A percentile compares a stretch with the other conserved stretches of the same genome.
Evolutionary conservation across 768 basidiomycete species (phyloP).

Genomic region (Albatrellus ellisii): DNA sequence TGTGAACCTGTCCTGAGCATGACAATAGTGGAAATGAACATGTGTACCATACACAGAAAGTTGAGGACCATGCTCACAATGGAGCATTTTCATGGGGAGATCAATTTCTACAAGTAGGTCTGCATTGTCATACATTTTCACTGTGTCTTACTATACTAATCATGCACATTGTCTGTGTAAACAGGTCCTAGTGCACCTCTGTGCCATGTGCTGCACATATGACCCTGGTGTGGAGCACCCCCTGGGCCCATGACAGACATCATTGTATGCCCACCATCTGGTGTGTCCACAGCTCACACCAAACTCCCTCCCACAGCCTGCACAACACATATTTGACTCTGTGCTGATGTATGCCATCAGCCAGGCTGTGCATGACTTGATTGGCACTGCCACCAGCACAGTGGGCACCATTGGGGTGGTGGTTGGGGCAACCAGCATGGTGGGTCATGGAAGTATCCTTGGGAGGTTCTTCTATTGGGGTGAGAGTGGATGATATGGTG

Average conservation of each 20-base stretch:
- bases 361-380: constrained; percentile 61
- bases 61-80: constrained; percentile 41
- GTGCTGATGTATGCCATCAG: constrained; percentile 65
- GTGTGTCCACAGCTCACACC: constrained; percentile 33
- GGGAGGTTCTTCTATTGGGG: constrained; percentile 42
- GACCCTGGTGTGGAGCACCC: constrained; percentile 34
- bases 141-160: not conserved
- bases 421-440: constrained; percentile 20
- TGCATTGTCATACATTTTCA: constrained; percentile 2
- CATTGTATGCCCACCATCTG: constrained; percentile 67
- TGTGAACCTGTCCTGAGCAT: constrained; percentile 84
- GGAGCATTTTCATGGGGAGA: constrained; percentile 71
- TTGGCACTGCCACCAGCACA: too few relatives aligned
- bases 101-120: constrained; percentile 65
- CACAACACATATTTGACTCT: constrained; percentile 68
- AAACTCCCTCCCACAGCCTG: constrained; percentile 53
- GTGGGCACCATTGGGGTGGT: constrained; percentile 55
- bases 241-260: constrained; percentile 48
- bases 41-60: constrained; percentile 63
- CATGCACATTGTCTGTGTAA: not conserved
- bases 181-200: constrained; percentile 47
- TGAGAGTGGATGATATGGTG: not conserved
- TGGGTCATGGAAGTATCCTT: constrained; percentile 34
- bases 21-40: constrained; percentile 82
- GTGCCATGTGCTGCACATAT: constrained; percentile 40